Base-by-base conservation (phyloP, 768 basidiomycete species). In the Tylopilus vinaceipallidus region DNA sequence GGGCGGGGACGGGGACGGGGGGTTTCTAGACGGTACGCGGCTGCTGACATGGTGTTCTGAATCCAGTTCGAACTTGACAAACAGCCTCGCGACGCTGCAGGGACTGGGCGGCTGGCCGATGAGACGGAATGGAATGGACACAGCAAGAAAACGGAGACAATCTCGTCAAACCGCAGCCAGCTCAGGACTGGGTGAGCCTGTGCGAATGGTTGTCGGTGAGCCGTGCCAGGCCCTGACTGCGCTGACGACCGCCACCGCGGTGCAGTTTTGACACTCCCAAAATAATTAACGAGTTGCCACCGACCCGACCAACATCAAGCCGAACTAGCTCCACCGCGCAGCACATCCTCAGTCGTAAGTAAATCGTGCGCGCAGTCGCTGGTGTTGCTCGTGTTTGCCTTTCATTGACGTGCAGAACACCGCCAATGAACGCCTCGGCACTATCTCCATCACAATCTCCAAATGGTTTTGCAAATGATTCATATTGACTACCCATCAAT, bases 11-110 rank as follows among this genome's bases (percentile, higher is more conserved):
- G 81, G 30, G 84, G 77, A 33, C 83, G 81, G 30, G 84, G 77
- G 0, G 81, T 73, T 65, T 88, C 79, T 38, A 89, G 72, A 55
- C 78, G 78, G 71, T 87, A 84, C 14, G 79, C 82, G 23, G 82
- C 71, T 52, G 73, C 73, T 47, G 81, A 82, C 84, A 85, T 83
- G 53, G 53, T 65, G 65, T 59, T 63, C 20, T 37, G 66, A 69
- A 70, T 53, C 68, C 66, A 70, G 66, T 57, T 67, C 66, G 66
- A 68, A 62, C 56, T 32, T 23, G 53, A 50, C 41, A 27, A 32
- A 42, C 57, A 49, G 49, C 19, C 29, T 23, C 6, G 27, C 12
- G 27, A n/a, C 27, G 27, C 43, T 20, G 44, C 26, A 30, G n/a
- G 29, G 43, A 35, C 39, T 37, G 37, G 27, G 56, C 50, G 56